Evolutionary conservation across 352 stramenopile species (phyloP).

Genomic region (Phytophthora fragariae): DNA sequence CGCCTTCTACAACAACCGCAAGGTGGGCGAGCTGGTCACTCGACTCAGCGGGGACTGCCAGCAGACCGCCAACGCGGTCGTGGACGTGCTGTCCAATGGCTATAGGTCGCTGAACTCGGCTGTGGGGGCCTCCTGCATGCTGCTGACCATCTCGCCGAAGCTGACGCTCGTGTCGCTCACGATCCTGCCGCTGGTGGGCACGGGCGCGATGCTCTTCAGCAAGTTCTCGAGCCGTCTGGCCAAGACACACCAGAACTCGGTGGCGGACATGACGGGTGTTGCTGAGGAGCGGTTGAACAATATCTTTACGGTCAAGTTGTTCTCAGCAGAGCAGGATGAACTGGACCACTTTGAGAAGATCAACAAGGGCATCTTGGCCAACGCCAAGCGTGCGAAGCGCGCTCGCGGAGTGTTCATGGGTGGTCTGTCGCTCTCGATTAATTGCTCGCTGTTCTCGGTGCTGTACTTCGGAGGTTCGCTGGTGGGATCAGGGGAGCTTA

Average conservation of each 20-base stretch:
- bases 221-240: conserved; percentile 81
- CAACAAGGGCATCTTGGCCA: conserved; percentile 71
- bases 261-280: conserved; percentile 79
- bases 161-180: conserved; percentile 90
- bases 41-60: conserved; percentile 90
- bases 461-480: conserved; percentile 92
- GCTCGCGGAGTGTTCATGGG: conserved; percentile 93
- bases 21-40: conserved; percentile 88
- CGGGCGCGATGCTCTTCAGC: conserved; percentile 84
- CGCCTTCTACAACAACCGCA: conserved; percentile 83
- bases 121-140: conserved; percentile 88
- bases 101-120: conserved; percentile 91
- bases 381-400: conserved; percentile 73
- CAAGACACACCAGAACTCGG: conserved; percentile 83
- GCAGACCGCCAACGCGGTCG: conserved; percentile 89
- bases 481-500: conserved; percentile 86
- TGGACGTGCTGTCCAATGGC: conserved; percentile 87
- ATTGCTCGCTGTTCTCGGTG: conserved; percentile 91
- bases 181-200: conserved; percentile 82
- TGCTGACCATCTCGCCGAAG: conserved; percentile 90
- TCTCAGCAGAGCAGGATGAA: conserved; percentile 82
- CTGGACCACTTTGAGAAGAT: conserved; percentile 69
- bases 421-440: conserved; percentile 86
- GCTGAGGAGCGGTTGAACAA: conserved; percentile 91
- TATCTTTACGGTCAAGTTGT: conserved; percentile 91